Percentiles rank a stretch among this genome's conserved stretches.
phyloP scores from a whole-genome alignment of 192 early-diverging fungal species.

The Allomyces javanicus region DNA sequence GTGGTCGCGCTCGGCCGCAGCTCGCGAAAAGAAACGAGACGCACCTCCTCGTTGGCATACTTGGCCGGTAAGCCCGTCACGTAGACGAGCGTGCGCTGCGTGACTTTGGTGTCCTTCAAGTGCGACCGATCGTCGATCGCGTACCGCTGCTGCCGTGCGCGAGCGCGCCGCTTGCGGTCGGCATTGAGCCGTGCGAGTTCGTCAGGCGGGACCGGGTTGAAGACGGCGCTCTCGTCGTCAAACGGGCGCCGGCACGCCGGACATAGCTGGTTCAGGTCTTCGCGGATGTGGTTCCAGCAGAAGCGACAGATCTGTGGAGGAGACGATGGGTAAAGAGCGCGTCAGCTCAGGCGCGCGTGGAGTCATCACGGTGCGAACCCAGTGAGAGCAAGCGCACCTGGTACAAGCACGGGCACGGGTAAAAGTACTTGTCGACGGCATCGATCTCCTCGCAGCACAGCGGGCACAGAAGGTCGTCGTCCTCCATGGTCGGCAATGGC shows the following conservation, averaged over 20 bases:
- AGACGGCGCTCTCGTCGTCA: slow-evolving; percentile 72
- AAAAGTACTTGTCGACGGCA: slow-evolving; percentile 85
- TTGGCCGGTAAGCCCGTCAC: slow-evolving; percentile 79
- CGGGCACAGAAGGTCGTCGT: slow-evolving; percentile 92
- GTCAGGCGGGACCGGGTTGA: slow-evolving; percentile 21
- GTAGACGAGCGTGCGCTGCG: slow-evolving; percentile 95
- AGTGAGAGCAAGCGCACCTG: slow-evolving; percentile 37
- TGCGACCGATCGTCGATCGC: slow-evolving; percentile 9
- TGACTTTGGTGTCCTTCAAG: slow-evolving; percentile 75
- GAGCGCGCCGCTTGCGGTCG: background rate
- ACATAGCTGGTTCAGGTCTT: slow-evolving; percentile 77
- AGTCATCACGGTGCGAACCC: no score
- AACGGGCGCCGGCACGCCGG: slow-evolving; percentile 86
- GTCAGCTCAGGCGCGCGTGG: no score
- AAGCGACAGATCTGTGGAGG: slow-evolving; percentile 95
- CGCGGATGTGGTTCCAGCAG: slow-evolving; percentile 95
- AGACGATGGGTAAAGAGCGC: no score
- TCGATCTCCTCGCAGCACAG: slow-evolving; percentile 98
- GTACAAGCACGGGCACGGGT: slow-evolving; percentile 94
- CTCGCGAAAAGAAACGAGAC: slow-evolving; percentile 2
- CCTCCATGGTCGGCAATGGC: slow-evolving; percentile 15
- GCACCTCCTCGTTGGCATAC: slow-evolving; percentile 73
- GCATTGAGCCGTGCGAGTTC: background rate
- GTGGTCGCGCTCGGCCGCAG: background rate
- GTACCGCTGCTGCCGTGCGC: background rate